These are phyloP conservation scores for Dactylis glomerata DNA, from an alignment of 176 grass and related monocot species.

Conservation along the genomic window DNA sequence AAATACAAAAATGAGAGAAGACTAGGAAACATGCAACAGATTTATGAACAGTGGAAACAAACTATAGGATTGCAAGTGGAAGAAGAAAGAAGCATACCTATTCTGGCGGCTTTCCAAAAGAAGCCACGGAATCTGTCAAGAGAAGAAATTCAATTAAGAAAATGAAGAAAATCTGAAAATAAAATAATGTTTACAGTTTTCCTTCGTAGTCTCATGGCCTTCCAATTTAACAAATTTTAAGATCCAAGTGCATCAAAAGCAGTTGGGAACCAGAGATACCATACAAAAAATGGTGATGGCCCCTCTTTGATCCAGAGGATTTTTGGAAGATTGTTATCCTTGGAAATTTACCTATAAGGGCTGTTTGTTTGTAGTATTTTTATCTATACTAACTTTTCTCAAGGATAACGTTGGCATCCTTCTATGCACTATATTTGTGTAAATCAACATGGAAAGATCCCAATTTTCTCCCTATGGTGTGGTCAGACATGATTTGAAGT, in stretches of 20 bases:
- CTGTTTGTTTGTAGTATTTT: background rate
- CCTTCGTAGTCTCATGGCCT: background rate
- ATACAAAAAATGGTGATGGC: background rate
- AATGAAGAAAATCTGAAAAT: conserved; percentile 13
- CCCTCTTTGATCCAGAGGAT: background rate
- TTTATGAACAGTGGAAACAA: background rate
- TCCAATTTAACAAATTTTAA: background rate
- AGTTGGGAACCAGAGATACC: background rate
- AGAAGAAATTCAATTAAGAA: background rate
- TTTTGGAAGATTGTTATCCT: background rate
- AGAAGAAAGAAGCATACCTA: conserved; percentile 35
- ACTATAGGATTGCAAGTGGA: background rate
- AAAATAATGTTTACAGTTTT: background rate
- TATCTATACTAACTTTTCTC: background rate
- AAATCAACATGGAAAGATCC: background rate
- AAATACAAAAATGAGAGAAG: background rate
- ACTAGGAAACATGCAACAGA: background rate
- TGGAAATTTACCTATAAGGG: background rate
- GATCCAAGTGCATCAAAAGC: background rate
- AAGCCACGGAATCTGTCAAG: conserved; percentile 56
- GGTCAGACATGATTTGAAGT: background rate
- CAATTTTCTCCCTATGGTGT: background rate
- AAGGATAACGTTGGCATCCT: background rate
- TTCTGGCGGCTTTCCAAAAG: conserved; percentile 73
- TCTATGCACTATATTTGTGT: background rate